Evolutionary conservation across 768 basidiomycete genomes (phyloP), one percentile per base, ranked within the genome.

Genomic region (Sporobolomyces phaffii): DNA sequence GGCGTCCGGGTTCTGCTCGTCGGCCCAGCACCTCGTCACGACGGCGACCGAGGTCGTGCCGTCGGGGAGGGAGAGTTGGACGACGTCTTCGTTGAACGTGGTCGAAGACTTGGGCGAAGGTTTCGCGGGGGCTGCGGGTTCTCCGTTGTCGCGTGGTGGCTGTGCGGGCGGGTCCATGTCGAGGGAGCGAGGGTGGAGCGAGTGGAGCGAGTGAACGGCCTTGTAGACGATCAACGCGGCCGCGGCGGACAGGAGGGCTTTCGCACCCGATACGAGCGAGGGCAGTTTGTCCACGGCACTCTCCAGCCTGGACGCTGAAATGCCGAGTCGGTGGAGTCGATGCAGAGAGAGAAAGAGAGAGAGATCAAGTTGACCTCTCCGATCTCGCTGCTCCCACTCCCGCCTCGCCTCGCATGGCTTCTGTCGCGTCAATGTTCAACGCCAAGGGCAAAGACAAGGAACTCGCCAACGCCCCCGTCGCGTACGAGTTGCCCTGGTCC

Each of bases 11-110:
- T 47, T 36, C 28, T 67, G 70, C 41, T 71, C 70, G 31, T 71
- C 70, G 1, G 62, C 70, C 70, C 70, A 71, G 58, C 70, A 71
- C 9, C 70, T 45, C 64, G 63, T 69, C 3, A 69, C 68, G 47
- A 69, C 68, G 11, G 68, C 68, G 14, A 41, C 18, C 15, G 4
- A 17, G 6, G n/a, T 17, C 18, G 49, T 6, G 2, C 62, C 59
- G 36, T 64, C 62, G 2, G 22, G 9, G 38, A 33, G 1, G 4
- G 22, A 34, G 43, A 57, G 4, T 33, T 59, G 8, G 40, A 70
- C 64, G 31, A 65, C 50, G 50, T 70, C 68, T 51, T 70, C 68
- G 48, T 62, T 58, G 56, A 61, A 70, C 28, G 49, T 62, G 9
- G 33, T 28, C 41, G 49, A 52, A 26, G 36, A 1, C 29, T 51